Evolutionary conservation across 495 filamentous ascomycete genomes (phyloP), one percentile per base, ranked within the genome.

Genomic region (Aspergillus coremiiformis): DNA sequence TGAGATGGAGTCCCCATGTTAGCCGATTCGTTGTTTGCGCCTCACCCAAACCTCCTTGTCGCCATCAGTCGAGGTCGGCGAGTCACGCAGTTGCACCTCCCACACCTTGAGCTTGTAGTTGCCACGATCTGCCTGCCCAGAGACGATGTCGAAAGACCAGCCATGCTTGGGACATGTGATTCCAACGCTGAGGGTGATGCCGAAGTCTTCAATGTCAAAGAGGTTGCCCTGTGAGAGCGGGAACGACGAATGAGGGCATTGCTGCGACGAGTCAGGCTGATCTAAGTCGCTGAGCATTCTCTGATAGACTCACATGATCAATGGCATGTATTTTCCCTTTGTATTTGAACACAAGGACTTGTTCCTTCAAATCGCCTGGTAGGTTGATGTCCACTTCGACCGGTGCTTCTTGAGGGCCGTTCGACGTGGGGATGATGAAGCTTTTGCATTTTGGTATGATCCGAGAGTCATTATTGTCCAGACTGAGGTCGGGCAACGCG

Each of bases 201-300:
- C 80, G 51, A 83, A 84, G 55, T 84, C 80, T 52, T 84, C 81
- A 53, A 84, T 84, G 29, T 84, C 81, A 50, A 83, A 83, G 3
- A 81, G 68, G 14, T 54, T 73, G 5, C 75, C 80, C 47, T 76
- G 70, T 0, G 76, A 79, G 0, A 83, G 71, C 0, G 80, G 79
- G 57, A 71, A 83, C 1, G 78, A 68, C 4, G 79, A 78, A 58
- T 83, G 80, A 4, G 80, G 80, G 50, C 80, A 84, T 78, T 77
- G 72, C 80, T 84, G 48, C 41, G 29, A 26, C 26, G 33, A 15
- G 30, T 56, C 32, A 61, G 41, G 23, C 65, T 42, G 12, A 49
- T 22, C 14, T 32, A 22, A 37, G 19, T 12, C 9, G 26, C 15
- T 23, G 35, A n/a, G n/a, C n/a, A n/a, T n/a, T 35, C 12, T 14